These are phyloP conservation scores for Vigna radiata DNA, from an alignment of 306 rosid genomes.

Conservation along the genomic window DNA sequence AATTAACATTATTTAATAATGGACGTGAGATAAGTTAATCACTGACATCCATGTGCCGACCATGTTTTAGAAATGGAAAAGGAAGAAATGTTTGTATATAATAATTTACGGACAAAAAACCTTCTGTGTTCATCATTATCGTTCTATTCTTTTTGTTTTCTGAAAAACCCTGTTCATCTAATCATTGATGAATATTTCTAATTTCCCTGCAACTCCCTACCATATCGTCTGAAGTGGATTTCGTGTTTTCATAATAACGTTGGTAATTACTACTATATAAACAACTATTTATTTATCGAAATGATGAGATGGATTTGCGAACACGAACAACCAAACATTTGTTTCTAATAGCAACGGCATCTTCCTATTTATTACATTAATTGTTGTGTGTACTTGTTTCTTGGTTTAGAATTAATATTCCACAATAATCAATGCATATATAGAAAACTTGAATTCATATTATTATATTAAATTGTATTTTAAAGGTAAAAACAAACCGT, in stretches of 20 bases:
- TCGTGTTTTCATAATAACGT: no score
- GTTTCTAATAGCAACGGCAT: background rate
- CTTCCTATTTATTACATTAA: background rate
- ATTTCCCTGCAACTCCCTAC: background rate
- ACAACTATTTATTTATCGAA: background rate
- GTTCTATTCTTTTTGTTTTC: background rate
- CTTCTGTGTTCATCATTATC: background rate
- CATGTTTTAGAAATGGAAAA: constrained; percentile 22
- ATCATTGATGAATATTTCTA: constrained; percentile 7
- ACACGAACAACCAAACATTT: background rate
- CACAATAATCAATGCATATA: background rate
- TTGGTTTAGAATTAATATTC: background rate
- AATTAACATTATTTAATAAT: constrained; percentile 20
- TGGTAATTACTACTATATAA: no score
- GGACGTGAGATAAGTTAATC: background rate
- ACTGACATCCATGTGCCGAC: constrained; percentile 37
- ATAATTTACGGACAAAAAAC: constrained; percentile 1
- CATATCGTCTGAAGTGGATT: background rate
- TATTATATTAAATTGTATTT: no score
- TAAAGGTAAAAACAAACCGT: no score
- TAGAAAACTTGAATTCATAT: background rate
- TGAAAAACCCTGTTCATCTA: background rate
- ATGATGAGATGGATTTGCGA: background rate
- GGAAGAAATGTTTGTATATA: background rate
- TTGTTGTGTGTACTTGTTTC: background rate